These are phyloP conservation scores for Lophium mytilinum DNA, from an alignment of 495 filamentous ascomycete species.

Conservation along the genomic window DNA sequence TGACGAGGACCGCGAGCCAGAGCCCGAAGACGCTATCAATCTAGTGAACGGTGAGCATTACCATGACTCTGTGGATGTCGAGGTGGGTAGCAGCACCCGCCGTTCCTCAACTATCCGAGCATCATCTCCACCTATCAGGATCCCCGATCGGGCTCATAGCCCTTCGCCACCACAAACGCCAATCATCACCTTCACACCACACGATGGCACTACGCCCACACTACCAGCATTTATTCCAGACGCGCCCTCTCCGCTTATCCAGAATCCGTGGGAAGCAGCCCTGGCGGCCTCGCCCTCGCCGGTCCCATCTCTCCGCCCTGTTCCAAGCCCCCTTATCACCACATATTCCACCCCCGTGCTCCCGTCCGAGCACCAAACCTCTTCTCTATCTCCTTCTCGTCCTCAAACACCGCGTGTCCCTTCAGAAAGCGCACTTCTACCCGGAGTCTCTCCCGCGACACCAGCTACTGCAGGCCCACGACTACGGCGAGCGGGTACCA, in stretches of 20 bases:
- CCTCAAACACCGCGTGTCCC: constrained; percentile 14
- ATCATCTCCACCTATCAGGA: constrained; percentile 9
- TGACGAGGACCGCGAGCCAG: constrained; percentile 41
- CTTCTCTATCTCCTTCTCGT: constrained; percentile 2
- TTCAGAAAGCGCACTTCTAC: constrained; percentile 3
- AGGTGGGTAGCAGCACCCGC: constrained; percentile 2
- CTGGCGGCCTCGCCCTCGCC: background rate
- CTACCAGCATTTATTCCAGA: background rate
- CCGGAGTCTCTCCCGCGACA: constrained; percentile 2
- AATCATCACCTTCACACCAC: background rate
- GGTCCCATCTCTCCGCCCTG: constrained; percentile 1
- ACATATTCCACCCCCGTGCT: constrained; percentile 22
- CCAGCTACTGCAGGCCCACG: constrained; percentile 6
- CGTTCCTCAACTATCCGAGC: constrained; percentile 12
- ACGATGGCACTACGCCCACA: background rate
- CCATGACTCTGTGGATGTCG: constrained; percentile 16
- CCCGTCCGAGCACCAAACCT: constrained; percentile 11
- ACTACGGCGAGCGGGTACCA: constrained; percentile 13
- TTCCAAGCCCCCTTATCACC: constrained; percentile 4
- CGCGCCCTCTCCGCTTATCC: constrained; percentile 1
- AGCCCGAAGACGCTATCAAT: constrained; percentile 21
- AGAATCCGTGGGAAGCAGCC: constrained; percentile 12
- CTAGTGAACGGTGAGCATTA: constrained; percentile 20
- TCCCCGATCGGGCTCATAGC: background rate
- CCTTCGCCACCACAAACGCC: constrained; percentile 6